Percentiles rank a stretch among this genome's conserved stretches.
Conservation (phyloP, 768 basidiomycete genomes). For the Rubroboletus pulcherrimus region DNA sequence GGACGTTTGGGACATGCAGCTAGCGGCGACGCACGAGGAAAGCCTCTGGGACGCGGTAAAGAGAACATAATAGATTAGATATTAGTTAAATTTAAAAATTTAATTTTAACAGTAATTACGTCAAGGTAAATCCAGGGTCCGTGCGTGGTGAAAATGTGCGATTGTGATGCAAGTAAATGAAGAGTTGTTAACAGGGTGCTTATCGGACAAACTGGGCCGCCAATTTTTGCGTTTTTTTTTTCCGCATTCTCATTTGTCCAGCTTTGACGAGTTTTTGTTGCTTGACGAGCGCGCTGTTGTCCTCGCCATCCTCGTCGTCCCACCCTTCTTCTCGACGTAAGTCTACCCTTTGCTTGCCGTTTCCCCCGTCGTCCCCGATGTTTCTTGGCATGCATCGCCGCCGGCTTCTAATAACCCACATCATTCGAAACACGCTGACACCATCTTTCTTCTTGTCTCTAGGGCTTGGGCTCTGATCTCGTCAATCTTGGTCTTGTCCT, state of each 20-base stretch:
- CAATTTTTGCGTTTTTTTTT: conserved; percentile 20
- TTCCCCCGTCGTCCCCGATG: not conserved
- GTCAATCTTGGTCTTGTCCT: conserved; percentile 33
- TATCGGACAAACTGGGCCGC: conserved; percentile 12
- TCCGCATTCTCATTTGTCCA: conserved; percentile 16
- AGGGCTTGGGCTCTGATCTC: conserved; percentile 32
- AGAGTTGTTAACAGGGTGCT: not conserved
- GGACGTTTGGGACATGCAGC: conserved; percentile 35
- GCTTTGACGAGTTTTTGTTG: conserved; percentile 17
- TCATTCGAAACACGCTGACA: conserved; percentile 5
- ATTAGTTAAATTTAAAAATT: not conserved
- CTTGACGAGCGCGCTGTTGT: conserved; percentile 18
- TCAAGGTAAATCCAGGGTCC: conserved; percentile 20
- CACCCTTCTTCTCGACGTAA: conserved; percentile 23
- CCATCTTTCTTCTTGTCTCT: not conserved
- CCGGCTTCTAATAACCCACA: not conserved
- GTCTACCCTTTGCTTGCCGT: conserved; percentile 5
- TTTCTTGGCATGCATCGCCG: not conserved
- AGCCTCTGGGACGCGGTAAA: conserved; percentile 35
- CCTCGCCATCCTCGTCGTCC: conserved; percentile 14
- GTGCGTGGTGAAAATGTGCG: conserved; percentile 27
- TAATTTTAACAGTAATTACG: conserved; percentile 12
- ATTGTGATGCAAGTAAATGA: conserved; percentile 19
- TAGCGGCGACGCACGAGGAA: conserved; percentile 36
- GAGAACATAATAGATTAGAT: conserved; percentile 1